Conservation (phyloP, 129 eudicot genomes). For the Flaveria ramosissima region DNA sequence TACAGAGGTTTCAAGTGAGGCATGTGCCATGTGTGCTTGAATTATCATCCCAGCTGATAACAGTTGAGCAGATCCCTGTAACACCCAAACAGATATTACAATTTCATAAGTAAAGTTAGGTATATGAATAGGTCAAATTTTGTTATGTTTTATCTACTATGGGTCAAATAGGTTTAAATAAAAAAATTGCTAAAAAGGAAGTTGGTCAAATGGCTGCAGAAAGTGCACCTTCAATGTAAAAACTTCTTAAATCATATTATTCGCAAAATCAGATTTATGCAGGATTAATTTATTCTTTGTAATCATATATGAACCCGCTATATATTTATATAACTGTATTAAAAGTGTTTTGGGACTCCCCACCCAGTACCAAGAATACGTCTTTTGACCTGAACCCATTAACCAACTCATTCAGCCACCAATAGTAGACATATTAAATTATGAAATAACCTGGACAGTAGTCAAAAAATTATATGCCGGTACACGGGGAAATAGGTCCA, state of each 20-base stretch:
- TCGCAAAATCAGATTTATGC: neutral
- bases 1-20: constrained; percentile 54
- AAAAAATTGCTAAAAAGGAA: neutral
- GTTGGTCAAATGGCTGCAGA: neutral
- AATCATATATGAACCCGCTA: neutral
- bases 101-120: neutral
- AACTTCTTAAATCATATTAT: neutral
- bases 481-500: constrained; percentile 91
- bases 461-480: constrained; percentile 71
- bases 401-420: neutral
- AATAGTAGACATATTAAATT: neutral
- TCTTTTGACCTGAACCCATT: neutral
- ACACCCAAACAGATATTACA: constrained; percentile 25
- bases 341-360: neutral
- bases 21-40: constrained; percentile 63
- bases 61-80: constrained; percentile 89
- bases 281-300: neutral
- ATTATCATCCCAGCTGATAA: constrained; percentile 89
- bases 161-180: neutral
- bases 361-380: neutral
- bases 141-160: neutral
- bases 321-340: no score
- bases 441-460: constrained; percentile 62
- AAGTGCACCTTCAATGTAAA: neutral
- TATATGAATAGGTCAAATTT: neutral